These are phyloP conservation scores for Starmerella apicola DNA, from an alignment of 805 yeast species.

Conservation along the genomic window DNA sequence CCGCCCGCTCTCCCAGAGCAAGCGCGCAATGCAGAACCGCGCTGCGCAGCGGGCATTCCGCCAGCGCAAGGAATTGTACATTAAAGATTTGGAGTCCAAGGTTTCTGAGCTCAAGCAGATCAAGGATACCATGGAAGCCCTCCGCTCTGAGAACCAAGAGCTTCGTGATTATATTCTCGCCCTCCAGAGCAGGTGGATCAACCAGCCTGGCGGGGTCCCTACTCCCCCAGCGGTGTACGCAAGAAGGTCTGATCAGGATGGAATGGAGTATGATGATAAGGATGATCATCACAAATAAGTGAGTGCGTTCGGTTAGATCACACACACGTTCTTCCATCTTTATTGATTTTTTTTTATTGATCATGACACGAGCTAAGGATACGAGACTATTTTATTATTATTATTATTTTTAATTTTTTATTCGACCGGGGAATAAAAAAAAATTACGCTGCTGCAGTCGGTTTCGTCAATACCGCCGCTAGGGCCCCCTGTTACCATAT, in stretches of 20 bases:
- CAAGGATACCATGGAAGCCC: conserved; percentile 50
- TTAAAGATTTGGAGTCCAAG: conserved; percentile 64
- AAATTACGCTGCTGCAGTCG: no score
- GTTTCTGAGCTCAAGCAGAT: conserved; percentile 52
- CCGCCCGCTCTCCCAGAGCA: conserved; percentile 47
- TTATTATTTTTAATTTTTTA: no score
- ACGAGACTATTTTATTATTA: no score
- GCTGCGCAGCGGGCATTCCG: conserved; percentile 88
- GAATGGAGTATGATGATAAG: conserved; percentile 23
- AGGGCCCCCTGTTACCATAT: no score
- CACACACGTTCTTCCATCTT: no score
- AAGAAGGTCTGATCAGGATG: conserved; percentile 21
- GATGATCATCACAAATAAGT: conserved; percentile 19
- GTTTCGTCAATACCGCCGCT: no score
- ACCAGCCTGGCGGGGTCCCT: conserved; percentile 36
- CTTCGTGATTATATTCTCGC: conserved; percentile 61
- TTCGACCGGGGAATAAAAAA: no score
- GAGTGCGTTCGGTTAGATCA: no score
- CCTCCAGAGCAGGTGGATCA: conserved; percentile 54
- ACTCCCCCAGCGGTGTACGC: conserved; percentile 32
- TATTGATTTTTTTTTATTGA: no score
- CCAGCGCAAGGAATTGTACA: conserved; percentile 66
- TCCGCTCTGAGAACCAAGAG: conserved; percentile 57
- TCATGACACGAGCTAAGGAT: no score
- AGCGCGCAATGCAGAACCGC: conserved; percentile 85